phyloP scores from a whole-genome alignment of 805 yeast genomes.

The Kodamaea lidongshanica region DNA sequence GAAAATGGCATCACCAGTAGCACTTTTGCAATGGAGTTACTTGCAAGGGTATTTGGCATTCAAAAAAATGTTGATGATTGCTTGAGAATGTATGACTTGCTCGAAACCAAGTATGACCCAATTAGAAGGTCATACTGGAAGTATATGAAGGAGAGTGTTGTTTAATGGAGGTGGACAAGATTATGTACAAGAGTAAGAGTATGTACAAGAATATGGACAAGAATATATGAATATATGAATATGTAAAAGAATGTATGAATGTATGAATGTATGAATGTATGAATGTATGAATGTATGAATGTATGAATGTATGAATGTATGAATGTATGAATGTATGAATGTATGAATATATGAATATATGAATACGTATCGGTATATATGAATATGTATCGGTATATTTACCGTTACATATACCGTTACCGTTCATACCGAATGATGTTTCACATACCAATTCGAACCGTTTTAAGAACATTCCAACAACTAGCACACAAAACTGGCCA shows the following conservation, averaged over 20 bases:
- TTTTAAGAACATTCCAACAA: too few species aligned
- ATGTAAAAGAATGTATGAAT: background rate
- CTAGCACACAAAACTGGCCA: too few species aligned
- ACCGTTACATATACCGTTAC: too few species aligned
- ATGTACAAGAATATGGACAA: too few species aligned
- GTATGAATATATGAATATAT: too few species aligned
- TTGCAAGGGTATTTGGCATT: constrained; percentile 45
- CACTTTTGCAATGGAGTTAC: constrained; percentile 56
- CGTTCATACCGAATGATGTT: too few species aligned
- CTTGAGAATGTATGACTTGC: constrained; percentile 40
- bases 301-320: too few species aligned
- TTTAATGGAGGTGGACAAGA: background rate
- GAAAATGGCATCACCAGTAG: constrained; percentile 31
- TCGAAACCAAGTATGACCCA: constrained; percentile 53
- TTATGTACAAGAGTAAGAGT: background rate
- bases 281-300: constrained; percentile 1
- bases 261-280: background rate
- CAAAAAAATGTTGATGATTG: constrained; percentile 30
- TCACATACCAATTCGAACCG: too few species aligned
- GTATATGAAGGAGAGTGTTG: constrained; percentile 27
- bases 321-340: too few species aligned
- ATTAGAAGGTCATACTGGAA: constrained; percentile 60
- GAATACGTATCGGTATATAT: too few species aligned
- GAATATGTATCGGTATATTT: too few species aligned
- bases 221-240: too few species aligned